Evolutionary conservation across 495 filamentous ascomycete genomes (phyloP), one percentile per base, ranked within the genome.

Genomic region (Clohesyomyces aquaticus): DNA sequence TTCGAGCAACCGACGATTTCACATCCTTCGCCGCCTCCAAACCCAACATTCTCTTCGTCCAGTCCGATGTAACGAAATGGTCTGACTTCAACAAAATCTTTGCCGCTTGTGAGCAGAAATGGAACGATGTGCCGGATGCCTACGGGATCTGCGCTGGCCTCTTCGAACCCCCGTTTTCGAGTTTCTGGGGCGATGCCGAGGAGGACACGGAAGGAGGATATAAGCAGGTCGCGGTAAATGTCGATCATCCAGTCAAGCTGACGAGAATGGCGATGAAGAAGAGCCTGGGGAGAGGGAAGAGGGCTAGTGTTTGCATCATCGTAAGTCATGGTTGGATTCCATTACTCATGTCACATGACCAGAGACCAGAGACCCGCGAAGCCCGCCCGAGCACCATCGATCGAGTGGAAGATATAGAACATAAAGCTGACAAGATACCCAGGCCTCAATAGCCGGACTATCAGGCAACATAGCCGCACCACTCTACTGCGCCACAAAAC

Each of bases 401-500:
- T n/a, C n/a, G n/a, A n/a, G n/a, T n/a, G n/a, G n/a, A n/a, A 3
- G 45, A 22, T 23, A 10, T 42, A 25, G 27, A 21, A 43, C 12
- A 6, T 23, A 14, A 32, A 9, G 12, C n/a, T 19, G 23, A 50
- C 21, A 38, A 3, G 14, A 22, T 21, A 19, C n/a, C 4, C 29
- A 63, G 70, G 74, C 46, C 65, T 77, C 23, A 35, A 56, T 74
- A 2, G 73, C 68, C 6, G 76, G 76, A 4, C 54, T 74, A 9
- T 52, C 47, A 0, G 71, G 69, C 0, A 32, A 1, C 8, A 67
- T 73, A 25, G 61, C 56, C 10, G 65, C 62, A 10, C 61, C 73
- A 4, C 48, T 78, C 3, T 77, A 77, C 56, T 76, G 67, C 59
- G 71, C 76, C 1, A 68, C 60, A 18, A 78, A 77, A 56, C 72